Evolutionary conservation across 441 rosid species (phyloP), one percentile per base, ranked within the genome.

Genomic region (Gossypium gossypioides): DNA sequence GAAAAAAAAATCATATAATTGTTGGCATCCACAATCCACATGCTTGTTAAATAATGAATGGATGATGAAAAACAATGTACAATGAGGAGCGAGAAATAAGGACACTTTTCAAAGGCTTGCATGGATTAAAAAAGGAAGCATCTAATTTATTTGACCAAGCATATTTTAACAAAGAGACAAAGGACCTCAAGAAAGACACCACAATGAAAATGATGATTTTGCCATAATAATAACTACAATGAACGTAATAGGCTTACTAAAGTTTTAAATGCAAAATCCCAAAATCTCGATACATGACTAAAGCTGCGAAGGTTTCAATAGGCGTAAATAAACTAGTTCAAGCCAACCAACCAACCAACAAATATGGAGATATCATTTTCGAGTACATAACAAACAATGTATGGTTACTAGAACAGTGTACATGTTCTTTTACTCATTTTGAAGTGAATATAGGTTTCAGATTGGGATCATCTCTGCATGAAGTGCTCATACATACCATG

Each of bases 1-100:
- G 19, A 77, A 79, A 16, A 77, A 77, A 63, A 51, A 68, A 69
- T 10, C 29, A 71, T 3, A 51, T 66, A 52, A 72, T 15, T 52
- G 16, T 52, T 40, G 52, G 66, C 60, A 75, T 12, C 18, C 40
- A 24, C 55, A 37, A 4, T 12, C n/a, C 34, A 25, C 13, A 55
- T 55, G 12, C 21, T 19, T 25, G 29, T 25, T 25, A 25, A 25
- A 25, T 25, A 25, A 25, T 25, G 4, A 25, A 25, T 55, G 24
- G n/a, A 21, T 2, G 0, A 46, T 46, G 51, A 46, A 10, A 46
- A 13, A 1, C n/a, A 13, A 10, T 46, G 16, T 13, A 46, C 6
- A 46, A 46, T 13, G 16, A 10, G 51, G 16, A 12, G 4, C 16
- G 0, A 48, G 52, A 48, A 13, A 50, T 50, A 50, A 50, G 55